Conservation (phyloP, 2,329 filamentous ascomycete genomes). For the Ophiocordyceps camponoti-saundersi region DNA sequence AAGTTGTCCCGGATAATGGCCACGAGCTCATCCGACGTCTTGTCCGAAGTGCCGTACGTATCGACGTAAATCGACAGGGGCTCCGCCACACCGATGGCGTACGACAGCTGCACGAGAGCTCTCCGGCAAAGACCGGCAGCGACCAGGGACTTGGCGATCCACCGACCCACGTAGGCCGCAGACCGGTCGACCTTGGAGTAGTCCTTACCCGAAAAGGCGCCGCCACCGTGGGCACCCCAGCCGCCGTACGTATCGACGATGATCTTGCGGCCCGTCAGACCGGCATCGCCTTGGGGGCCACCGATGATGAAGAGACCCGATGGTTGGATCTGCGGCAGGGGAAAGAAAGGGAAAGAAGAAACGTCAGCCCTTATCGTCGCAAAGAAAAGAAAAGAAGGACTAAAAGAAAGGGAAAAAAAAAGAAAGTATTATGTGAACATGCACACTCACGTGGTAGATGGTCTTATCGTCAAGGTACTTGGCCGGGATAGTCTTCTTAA, state of each 20-base stretch:
- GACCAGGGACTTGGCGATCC: constrained; percentile 98
- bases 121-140: constrained; percentile 77
- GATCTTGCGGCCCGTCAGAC: constrained; percentile 98
- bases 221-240: constrained; percentile 98
- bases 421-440: no score
- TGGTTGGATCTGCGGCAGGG: constrained; percentile 70
- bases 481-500: constrained; percentile 83
- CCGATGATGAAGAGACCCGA: constrained; percentile 98
- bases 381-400: neutral
- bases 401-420: no score
- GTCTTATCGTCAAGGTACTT: constrained; percentile 87
- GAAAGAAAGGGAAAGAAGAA: neutral
- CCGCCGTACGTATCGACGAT: constrained; percentile 99
- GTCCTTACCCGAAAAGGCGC: constrained; percentile 99
- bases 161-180: constrained; percentile 90
- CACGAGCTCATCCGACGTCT: constrained; percentile 83
- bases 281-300: constrained; percentile 96
- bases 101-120: constrained; percentile 91
- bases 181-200: constrained; percentile 99
- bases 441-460: constrained; percentile 67
- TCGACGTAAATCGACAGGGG: constrained; percentile 97
- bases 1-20: constrained; percentile 93
- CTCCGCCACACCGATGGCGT: constrained; percentile 97
- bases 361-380: neutral
- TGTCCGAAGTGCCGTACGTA: constrained; percentile 85